Base-by-base conservation (phyloP, 2,329 filamentous ascomycete genomes). In the Calonectria honghensis region DNA sequence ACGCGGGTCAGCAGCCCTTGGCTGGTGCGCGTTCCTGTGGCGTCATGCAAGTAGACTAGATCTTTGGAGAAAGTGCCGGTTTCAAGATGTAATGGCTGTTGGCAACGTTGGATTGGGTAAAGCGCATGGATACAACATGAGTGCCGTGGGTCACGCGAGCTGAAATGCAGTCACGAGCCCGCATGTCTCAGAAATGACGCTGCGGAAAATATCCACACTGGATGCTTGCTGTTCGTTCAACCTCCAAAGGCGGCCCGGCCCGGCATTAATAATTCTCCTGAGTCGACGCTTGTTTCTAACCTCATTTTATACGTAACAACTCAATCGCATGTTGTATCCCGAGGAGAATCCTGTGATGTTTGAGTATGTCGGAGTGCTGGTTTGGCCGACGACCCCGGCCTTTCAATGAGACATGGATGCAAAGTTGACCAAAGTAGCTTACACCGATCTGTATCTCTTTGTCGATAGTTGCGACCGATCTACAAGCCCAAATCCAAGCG, bases 401-500 rank as follows among this genome's bases (percentile, higher is more conserved):
- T 39, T 39, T 39, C 37, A 80, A 32, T 79, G 79, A 6, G 77
- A 76, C 37, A 85, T 84, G 83, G 84, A 84, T 65, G 67, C 78
- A 20, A 81, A 76, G 45, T 78, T 85, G 18, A 78, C 79, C 7
- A 82, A 80, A 35, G 74, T 85, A 13, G 82, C 83, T 10, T 84
- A 81, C 68, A 81, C 84, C 70, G 82, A 85, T 64, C 79, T 85
- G n/a, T 78, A 81, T 57, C 73, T 85, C 2, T 85, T 85, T 63
- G 82, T 85, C 32, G 81, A 83, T 57, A 82, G 84, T 45, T 85
- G 84, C 68, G 82, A 84, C 48, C 81, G 79, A 16, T 79, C 75
- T 2, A 82, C 37, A 80, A 79, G 67, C 59, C 84, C 51, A 78
- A 79, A 3, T 80, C 76, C 71, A 85, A 84, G 73, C 81, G 82